Conservation (phyloP, 331 rosid genomes). For the Cydonia oblonga region DNA sequence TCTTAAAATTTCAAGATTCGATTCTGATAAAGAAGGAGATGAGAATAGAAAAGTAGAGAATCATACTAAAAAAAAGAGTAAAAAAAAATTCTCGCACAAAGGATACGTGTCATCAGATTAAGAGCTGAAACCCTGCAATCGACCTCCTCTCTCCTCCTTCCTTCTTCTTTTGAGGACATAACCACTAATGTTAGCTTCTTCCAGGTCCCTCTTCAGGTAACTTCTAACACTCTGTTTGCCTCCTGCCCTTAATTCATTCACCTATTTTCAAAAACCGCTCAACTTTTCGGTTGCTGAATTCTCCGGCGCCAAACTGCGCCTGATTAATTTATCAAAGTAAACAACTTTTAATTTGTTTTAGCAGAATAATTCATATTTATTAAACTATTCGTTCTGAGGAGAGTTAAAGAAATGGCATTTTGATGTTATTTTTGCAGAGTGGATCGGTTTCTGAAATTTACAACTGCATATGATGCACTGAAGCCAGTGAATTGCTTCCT, state of each 20-base stretch:
- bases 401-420: not conserved
- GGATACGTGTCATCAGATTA: not conserved
- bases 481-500: constrained; percentile 23
- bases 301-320: not conserved
- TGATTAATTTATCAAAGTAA: not conserved
- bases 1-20: no score
- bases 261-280: not conserved
- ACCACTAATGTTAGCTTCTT: constrained; percentile 30
- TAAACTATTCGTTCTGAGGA: not conserved
- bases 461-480: constrained; percentile 16
- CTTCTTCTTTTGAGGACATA: not conserved
- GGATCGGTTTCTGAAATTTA: constrained; percentile 37
- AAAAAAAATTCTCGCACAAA: not conserved
- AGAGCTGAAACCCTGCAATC: not conserved
- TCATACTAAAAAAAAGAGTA: no score
- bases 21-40: no score
- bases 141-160: not conserved
- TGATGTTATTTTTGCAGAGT: constrained; percentile 31
- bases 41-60: no score
- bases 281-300: not conserved
- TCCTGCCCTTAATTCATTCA: not conserved
- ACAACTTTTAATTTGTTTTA: not conserved
- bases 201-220: constrained; percentile 45
- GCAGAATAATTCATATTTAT: no score
- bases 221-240: not conserved